Percentiles rank a stretch among this genome's conserved stretches.
Evolutionary conservation across 148 eudicot genomes (phyloP).

Genomic region (Chenopodium berlandieri): DNA sequence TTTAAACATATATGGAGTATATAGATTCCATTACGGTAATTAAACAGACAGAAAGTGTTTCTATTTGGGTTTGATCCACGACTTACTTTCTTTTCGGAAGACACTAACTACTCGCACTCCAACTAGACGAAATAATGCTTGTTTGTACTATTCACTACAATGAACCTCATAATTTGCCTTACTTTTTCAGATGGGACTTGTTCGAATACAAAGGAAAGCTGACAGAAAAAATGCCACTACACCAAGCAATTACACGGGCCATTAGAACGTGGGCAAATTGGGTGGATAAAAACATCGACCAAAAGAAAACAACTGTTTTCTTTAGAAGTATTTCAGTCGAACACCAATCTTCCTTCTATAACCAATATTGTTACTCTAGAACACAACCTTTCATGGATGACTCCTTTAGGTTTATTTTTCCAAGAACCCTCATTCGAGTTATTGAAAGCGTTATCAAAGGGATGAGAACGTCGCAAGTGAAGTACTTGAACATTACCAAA

Average conservation of each 20-base stretch:
- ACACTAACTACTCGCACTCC: no score
- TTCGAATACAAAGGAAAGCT: constrained; percentile 34
- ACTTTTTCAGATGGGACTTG: constrained; percentile 48
- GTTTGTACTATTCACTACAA: neutral
- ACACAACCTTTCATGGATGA: constrained; percentile 43
- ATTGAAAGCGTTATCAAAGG: constrained; percentile 27
- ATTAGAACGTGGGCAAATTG: constrained; percentile 53
- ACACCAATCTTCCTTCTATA: constrained; percentile 24
- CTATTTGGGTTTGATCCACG: no score
- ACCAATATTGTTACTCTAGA: constrained; percentile 39
- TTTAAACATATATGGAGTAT: no score
- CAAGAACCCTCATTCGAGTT: constrained; percentile 29
- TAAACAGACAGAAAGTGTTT: no score
- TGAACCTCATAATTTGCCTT: neutral
- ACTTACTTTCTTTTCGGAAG: no score
- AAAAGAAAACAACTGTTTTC: constrained; percentile 41
- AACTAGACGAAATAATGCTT: neutral
- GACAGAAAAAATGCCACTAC: constrained; percentile 34
- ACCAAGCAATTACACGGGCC: constrained; percentile 37
- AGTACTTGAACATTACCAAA: constrained; percentile 49
- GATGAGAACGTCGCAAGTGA: constrained; percentile 27
- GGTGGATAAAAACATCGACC: constrained; percentile 35
- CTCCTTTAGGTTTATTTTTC: constrained; percentile 30
- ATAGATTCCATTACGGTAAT: no score
- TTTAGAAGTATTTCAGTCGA: constrained; percentile 53